Evolutionary conservation across 345 rosid species (phyloP).

Genomic region (Carallia brachiata): DNA sequence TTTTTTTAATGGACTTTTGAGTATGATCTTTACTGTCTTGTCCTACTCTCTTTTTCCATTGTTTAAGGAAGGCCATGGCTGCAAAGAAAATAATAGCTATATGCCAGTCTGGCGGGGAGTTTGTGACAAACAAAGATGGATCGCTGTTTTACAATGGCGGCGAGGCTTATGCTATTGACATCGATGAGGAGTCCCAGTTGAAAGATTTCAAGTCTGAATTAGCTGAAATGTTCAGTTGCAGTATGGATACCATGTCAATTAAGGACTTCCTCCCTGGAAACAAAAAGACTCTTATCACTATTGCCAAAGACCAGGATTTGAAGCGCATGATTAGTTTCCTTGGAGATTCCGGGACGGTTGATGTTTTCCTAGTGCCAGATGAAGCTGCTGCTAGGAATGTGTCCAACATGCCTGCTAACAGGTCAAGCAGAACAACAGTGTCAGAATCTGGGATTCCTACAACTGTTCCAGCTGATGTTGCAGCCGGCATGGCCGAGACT

Average conservation of each 20-base stretch:
- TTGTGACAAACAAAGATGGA: constrained; percentile 65
- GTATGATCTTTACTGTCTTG: too few relatives aligned
- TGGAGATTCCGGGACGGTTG: constrained; percentile 61
- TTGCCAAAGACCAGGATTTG: constrained; percentile 87
- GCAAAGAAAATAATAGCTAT: constrained; percentile 81
- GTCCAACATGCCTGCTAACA: constrained; percentile 67
- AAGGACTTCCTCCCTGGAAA: constrained; percentile 92
- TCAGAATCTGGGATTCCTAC: constrained; percentile 54
- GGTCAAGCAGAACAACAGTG: constrained; percentile 72
- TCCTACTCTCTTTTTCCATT: too few relatives aligned
- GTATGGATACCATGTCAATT: constrained; percentile 48
- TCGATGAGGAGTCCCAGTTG: constrained; percentile 57
- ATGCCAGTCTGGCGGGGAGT: constrained; percentile 92
- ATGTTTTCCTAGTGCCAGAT: constrained; percentile 60
- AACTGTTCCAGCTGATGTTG: constrained; percentile 39
- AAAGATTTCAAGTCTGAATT: constrained; percentile 67
- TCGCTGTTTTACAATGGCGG: constrained; percentile 69
- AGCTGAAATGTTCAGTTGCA: constrained; percentile 69
- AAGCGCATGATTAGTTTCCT: constrained; percentile 74
- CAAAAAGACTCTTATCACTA: constrained; percentile 77
- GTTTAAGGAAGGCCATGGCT: constrained; percentile 39
- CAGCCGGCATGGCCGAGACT: constrained; percentile 22
- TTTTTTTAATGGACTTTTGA: too few relatives aligned
- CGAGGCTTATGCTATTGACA: constrained; percentile 78
- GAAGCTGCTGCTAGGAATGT: constrained; percentile 52